Evolutionary conservation across 495 filamentous ascomycete species (phyloP).

Genomic region (Tuber indicum): DNA sequence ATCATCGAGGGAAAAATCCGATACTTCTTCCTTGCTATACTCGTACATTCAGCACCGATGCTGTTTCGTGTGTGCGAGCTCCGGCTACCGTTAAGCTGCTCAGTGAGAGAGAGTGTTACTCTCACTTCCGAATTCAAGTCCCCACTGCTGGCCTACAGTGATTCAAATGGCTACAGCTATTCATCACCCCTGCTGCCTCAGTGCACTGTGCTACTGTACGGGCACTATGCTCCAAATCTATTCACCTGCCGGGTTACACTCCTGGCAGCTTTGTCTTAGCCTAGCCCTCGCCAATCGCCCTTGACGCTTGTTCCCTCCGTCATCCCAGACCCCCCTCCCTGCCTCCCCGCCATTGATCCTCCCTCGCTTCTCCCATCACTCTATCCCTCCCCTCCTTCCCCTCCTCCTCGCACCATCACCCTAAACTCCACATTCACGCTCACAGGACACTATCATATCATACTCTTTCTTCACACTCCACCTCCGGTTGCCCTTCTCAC

Average conservation of each 20-base stretch:
- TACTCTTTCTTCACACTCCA: conserved; percentile 21
- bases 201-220: neutral
- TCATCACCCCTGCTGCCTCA: neutral
- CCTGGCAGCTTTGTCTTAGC: conserved; percentile 31
- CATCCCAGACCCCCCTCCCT: conserved; percentile 34
- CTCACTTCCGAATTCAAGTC: neutral
- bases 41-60: neutral
- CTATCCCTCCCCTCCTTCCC: conserved; percentile 13
- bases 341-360: conserved; percentile 25
- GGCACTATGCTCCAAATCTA: neutral
- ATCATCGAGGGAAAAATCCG: neutral
- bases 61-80: neutral
- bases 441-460: conserved; percentile 1
- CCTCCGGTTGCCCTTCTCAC: conserved; percentile 16
- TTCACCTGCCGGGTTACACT: conserved; percentile 26
- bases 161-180: neutral
- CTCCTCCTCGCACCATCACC: neutral
- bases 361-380: conserved; percentile 9
- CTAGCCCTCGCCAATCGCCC: conserved; percentile 38
- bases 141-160: neutral
- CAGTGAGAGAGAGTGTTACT: neutral
- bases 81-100: neutral
- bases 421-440: conserved; percentile 19
- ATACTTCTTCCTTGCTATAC: neutral
- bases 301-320: conserved; percentile 35